Conservation (phyloP, 2,329 filamentous ascomycete species). For the Aurifilum marmelostoma region DNA sequence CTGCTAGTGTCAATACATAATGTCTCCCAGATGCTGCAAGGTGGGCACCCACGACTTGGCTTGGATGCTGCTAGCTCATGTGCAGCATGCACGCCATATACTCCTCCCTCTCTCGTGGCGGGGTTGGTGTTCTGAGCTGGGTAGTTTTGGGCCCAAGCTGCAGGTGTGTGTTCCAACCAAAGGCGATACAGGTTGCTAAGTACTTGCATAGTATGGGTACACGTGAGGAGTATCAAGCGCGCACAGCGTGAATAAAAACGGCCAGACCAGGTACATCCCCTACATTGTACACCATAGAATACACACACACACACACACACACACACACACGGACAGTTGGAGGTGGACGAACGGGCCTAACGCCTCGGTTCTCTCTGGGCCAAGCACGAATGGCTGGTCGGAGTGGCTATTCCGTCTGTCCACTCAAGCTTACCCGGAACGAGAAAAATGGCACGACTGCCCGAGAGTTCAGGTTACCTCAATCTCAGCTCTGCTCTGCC, state of each 20-base stretch:
- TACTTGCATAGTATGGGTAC: background rate
- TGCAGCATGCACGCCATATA: slow-evolving; percentile 7
- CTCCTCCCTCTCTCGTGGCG: background rate
- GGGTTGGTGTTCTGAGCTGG: background rate
- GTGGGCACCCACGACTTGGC: background rate
- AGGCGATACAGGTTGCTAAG: background rate
- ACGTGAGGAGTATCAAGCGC: background rate
- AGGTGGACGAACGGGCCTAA: background rate
- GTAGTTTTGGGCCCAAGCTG: background rate
- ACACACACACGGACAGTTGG: background rate
- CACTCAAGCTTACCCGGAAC: background rate
- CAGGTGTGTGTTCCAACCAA: background rate
- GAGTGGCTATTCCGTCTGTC: slow-evolving; percentile 6
- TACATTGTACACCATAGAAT: background rate
- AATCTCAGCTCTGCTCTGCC: slow-evolving; percentile 2
- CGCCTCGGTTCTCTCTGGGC: background rate
- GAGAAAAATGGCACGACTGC: background rate
- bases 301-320: too few species aligned
- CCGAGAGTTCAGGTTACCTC: background rate
- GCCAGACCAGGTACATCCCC: background rate
- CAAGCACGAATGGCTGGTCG: slow-evolving; percentile 2
- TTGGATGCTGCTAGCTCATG: background rate
- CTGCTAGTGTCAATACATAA: background rate
- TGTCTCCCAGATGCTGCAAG: background rate
- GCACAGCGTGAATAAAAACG: background rate